A percentile compares a stretch with the other conserved stretches of the same genome.
These are phyloP conservation scores for Magnolia kwangsiensis DNA, from an alignment of 164 flowering plant genomes.

Conservation along the genomic window DNA sequence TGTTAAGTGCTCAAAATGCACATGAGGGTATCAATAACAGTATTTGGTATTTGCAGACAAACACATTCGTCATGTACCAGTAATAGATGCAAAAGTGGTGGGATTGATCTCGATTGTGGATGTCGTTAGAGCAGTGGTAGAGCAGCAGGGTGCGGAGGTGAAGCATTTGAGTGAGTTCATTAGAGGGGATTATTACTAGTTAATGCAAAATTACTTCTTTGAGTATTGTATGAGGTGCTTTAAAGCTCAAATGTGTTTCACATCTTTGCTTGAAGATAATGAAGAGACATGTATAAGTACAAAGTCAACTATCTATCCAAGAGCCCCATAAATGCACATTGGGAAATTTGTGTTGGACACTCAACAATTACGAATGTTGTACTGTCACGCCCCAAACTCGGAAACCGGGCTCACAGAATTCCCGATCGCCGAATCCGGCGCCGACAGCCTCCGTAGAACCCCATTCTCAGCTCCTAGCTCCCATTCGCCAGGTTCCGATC, in stretches of 20 bases:
- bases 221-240: neutral
- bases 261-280: neutral
- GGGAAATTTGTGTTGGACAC: neutral
- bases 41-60: constrained; percentile 45
- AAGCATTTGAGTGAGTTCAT: constrained; percentile 66
- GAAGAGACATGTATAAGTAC: neutral
- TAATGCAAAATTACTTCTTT: neutral
- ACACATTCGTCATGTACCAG: constrained; percentile 77
- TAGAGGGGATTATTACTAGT: constrained; percentile 69
- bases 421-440: too few species aligned
- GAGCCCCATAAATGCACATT: neutral
- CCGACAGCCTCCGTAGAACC: too few species aligned
- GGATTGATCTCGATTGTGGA: constrained; percentile 92
- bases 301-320: neutral
- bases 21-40: neutral
- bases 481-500: too few species aligned
- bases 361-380: neutral
- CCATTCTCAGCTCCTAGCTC: too few species aligned
- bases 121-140: constrained; percentile 72
- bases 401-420: too few species aligned
- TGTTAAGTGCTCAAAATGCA: neutral
- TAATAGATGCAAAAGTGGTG: constrained; percentile 70
- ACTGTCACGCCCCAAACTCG: too few species aligned
- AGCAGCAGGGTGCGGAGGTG: constrained; percentile 69
- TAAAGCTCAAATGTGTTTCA: neutral